Base-by-base conservation (phyloP, 345 rosid genomes). In the Citrus sp. region DNA sequence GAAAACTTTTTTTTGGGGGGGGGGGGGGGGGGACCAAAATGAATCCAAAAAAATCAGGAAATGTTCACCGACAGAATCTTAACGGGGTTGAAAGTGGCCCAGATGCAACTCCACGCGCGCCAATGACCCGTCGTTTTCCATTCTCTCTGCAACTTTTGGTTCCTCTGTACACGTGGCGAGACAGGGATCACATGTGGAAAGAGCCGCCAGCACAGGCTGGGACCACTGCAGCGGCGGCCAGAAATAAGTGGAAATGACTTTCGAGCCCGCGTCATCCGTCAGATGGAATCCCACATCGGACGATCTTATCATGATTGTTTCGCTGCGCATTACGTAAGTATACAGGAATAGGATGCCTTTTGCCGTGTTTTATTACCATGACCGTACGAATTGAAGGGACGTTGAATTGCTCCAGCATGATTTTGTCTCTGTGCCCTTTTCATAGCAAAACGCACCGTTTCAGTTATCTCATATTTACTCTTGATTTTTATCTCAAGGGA, bases 271-370 rank as follows among this genome's bases (percentile, higher is more conserved):
- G 30, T 4, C 25, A 22, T 27, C 66, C n/a, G 51, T 19, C 42
- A 5, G 4, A 25, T 60, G 18, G 16, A 5, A 55, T 75, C 76
- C 79, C 76, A 49, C 83, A 71, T 80, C 72, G 72, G 28, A 13
- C 49, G 16, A 42, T 12, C 4, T 42, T 12, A 12, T 12, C 51
- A 3, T 42, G 4, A 12, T 42, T 42, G 16, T 46, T 46, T 46
- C 51, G 18, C 51, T 0, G 13, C 51, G 51, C 4, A 13, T 46
- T 46, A 46, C 51, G 51, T 1, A 1, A 3, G 51, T 0, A 13
- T 3, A 46, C 51, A 3, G 51, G 51, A 46, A 12, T 46, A 0
- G 51, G 51, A 46, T 46, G 14, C 51, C 51, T 12, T 12, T 1
- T 3, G 51, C 18, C 16, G 3, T 40, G 46, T 9, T 40, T 40